Evolutionary conservation across 768 basidiomycete genomes (phyloP), one percentile per base, ranked within the genome.

Genomic region (Termitomyces sp.): DNA sequence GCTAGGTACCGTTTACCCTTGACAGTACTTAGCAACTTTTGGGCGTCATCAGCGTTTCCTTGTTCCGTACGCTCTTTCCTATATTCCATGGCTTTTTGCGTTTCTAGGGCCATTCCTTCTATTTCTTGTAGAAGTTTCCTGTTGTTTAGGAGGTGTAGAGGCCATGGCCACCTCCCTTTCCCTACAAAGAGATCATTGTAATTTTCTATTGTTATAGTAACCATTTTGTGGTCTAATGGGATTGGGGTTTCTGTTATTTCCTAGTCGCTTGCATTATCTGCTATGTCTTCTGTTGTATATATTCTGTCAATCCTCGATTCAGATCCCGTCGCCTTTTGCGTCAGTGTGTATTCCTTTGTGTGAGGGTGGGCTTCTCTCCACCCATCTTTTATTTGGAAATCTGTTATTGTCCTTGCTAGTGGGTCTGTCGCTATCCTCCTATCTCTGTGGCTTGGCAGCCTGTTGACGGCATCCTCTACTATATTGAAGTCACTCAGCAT

Each of bases 351-450:
- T 0, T n/a, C 10, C n/a, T 36, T 55, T 0, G 13, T 32, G 0
- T 24, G 10, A 1, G 18, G 8, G 30, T 44, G 0, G 12, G 43
- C 22, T 14, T 36, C 26, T 43, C 53, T 36, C 53, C 53, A 54
- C 2, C 53, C 26, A 24, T 54, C 53, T 3, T 0, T 2, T 4
- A 54, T 0, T 13, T 30, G 8, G 16, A 48, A 20, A 0, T 32
- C 5, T 20, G 2, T 4, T 5, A 48, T 10, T 16, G 20, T 22
- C 1, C 9, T n/a, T 4, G 6, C 6, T 6, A 42, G n/a, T 6
- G 6, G 1, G 0, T 6, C 3, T 20, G n/a, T n/a, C 1, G 8
- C 7, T 2, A 2, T 20, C 1, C 0, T 9, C 0, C 28, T 12
- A 10, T 44, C 40, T 18, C 13, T 22, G 16, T 28, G 22, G 8